Base-by-base conservation (phyloP, 1,139 yeast genomes). In the Magnusiomyces starmeri region DNA sequence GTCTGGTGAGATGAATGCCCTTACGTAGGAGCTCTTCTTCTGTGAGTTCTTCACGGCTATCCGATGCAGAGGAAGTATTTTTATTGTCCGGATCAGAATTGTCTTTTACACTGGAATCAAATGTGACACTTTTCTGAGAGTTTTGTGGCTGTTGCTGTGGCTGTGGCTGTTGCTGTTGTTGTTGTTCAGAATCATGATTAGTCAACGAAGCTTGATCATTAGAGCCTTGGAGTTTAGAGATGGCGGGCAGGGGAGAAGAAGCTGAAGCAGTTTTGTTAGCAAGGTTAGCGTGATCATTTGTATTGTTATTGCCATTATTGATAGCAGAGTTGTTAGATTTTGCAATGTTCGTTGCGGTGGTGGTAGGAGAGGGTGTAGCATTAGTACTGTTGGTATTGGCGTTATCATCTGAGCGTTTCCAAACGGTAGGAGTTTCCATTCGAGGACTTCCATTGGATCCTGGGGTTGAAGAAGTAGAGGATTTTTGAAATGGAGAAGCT, bases 21-120 rank as follows among this genome's bases (percentile, higher is more conserved):
- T 58, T 60, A 51, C 63, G 66, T 47, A 60, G 53, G 26, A 70
- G 60, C 43, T 70, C 73, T 46, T 69, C 73, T 53, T 70, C 73
- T 4, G 68, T 52, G 21, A 53, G 51, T 26, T 16, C 24, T 7
- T 16, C 27, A 41, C 24, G 12, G n/a, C 26, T 48, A 40, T 37
- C 42, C 29, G 16, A 12, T n/a, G 32, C 32, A 8, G 10, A n/a
- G 6, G 51, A 29, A 41, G 43, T 41, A 3, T 51, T 14, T 18
- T 39, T 4, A 45, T 45, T 3, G 53, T 7, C 3, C 47, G 50
- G 42, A 12, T 53, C 39, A 14, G 50, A 42, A 18, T 48, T 29
- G 12, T 39, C 49, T 22, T 45, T 41, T 20, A 47, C 50, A 10
- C 7, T 18, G 39, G 48, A 43, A 49, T 37, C 44, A 42, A 37